These are phyloP conservation scores for Cardamine chenopodiifolia DNA, from an alignment of 345 rosid species.

Conservation along the genomic window DNA sequence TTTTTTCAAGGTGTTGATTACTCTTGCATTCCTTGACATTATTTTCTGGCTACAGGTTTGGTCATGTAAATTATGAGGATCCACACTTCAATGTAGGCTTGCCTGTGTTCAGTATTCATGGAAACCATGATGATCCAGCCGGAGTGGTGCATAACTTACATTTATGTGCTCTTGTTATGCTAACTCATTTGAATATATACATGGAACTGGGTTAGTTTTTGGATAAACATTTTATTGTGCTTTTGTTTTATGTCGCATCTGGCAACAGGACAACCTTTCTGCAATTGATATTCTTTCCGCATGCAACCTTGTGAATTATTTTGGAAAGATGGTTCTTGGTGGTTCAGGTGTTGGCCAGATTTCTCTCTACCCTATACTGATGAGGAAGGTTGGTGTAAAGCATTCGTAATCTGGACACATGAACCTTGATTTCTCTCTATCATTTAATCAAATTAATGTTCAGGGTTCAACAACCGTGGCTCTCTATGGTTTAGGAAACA, in stretches of 20 bases:
- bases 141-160: conserved; percentile 77
- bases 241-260: conserved; percentile 36
- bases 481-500: conserved; percentile 97
- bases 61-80: conserved; percentile 98
- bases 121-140: conserved; percentile 99
- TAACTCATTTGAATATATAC: conserved; percentile 8
- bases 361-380: conserved; percentile 82
- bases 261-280: conserved; percentile 93
- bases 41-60: conserved; percentile 62
- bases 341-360: conserved; percentile 99
- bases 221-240: not conserved
- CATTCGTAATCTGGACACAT: conserved; percentile 5
- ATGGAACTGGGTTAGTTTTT: not conserved
- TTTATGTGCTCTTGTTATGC: conserved; percentile 21
- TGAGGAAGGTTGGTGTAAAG: conserved; percentile 67
- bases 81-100: conserved; percentile 97
- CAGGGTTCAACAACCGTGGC: conserved; percentile 96
- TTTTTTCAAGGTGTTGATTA: conserved; percentile 22
- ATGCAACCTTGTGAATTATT: conserved; percentile 95
- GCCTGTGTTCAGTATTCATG: conserved; percentile 97
- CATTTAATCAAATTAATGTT: conserved; percentile 25
- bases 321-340: conserved; percentile 98
- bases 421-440: not conserved
- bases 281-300: conserved; percentile 94
- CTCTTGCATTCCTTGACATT: conserved; percentile 24